A percentile compares a stretch with the other conserved stretches of the same genome.
phyloP scores from a whole-genome alignment of 108 stramenopile genomes.

The Cyclotella baltica region DNA sequence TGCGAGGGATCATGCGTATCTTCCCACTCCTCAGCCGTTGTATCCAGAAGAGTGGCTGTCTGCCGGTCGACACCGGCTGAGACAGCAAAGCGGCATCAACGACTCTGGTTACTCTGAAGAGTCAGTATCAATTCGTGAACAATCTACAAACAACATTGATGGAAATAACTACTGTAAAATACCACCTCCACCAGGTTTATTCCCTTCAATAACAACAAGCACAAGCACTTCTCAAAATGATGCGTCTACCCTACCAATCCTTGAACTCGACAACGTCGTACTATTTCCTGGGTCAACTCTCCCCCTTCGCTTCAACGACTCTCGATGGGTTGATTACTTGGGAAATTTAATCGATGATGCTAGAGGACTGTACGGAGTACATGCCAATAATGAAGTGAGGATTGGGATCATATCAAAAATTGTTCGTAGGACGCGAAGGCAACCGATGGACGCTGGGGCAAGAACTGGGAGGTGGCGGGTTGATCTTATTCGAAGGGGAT shows the following conservation, averaged over 20 bases:
- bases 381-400: conserved; percentile 42
- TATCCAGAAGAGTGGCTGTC: conserved; percentile 56
- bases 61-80: conserved; percentile 23
- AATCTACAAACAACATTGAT: background rate
- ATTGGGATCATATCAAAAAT: conserved; percentile 51
- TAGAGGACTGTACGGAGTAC: conserved; percentile 50
- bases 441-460: conserved; percentile 29
- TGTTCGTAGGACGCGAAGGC: conserved; percentile 30
- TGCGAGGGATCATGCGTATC: conserved; percentile 67
- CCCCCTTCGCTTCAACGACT: conserved; percentile 67
- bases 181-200: background rate
- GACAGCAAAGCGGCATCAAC: background rate
- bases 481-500: conserved; percentile 46
- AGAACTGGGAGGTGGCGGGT: conserved; percentile 43
- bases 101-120: background rate
- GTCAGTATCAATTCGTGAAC: background rate
- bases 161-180: background rate
- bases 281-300: conserved; percentile 76
- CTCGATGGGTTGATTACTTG: conserved; percentile 66
- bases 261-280: conserved; percentile 77
- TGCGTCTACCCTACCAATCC: conserved; percentile 48
- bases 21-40: conserved; percentile 63
- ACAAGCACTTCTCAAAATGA: conserved; percentile 6
- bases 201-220: background rate
- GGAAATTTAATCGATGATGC: conserved; percentile 66